phyloP scores from a whole-genome alignment of 352 stramenopile species.

The Proteromonas lacertae region DNA sequence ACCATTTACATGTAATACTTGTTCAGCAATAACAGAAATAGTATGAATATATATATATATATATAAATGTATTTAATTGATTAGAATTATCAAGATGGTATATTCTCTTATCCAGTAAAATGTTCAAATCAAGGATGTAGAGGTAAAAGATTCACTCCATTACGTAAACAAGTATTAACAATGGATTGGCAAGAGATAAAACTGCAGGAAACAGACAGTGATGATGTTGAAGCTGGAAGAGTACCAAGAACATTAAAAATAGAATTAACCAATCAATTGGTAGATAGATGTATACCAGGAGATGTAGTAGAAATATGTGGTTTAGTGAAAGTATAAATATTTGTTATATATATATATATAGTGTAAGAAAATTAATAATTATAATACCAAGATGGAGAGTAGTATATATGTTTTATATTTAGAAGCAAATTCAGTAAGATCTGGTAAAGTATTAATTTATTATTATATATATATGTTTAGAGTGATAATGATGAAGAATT shows the following conservation, averaged over 20 bases:
- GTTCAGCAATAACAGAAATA: constrained; percentile 22
- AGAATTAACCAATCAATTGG: constrained; percentile 5
- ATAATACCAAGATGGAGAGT: not conserved
- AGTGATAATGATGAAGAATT: too few relatives aligned
- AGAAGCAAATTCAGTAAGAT: not conserved
- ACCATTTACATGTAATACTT: constrained; percentile 35
- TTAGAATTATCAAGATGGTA: too few relatives aligned
- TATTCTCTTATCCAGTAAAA: too few relatives aligned
- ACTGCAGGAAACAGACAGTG: too few relatives aligned
- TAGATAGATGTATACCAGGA: constrained; percentile 45
- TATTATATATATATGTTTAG: too few relatives aligned
- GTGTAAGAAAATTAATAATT: too few relatives aligned
- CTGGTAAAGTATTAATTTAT: not conserved
- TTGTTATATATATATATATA: not conserved
- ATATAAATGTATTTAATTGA: too few relatives aligned
- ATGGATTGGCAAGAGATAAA: too few relatives aligned
- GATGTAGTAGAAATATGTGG: constrained; percentile 66
- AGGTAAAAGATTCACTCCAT: too few relatives aligned
- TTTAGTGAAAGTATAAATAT: constrained; percentile 57
- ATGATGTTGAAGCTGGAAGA: too few relatives aligned
- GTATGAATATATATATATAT: constrained; percentile 1
- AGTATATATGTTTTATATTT: constrained; percentile 1
- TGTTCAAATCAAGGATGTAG: too few relatives aligned
- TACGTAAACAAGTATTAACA: too few relatives aligned
- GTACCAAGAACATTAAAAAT: not conserved